These are phyloP conservation scores for Entonaema liquescens DNA, from an alignment of 495 filamentous ascomycete species.

Conservation along the genomic window DNA sequence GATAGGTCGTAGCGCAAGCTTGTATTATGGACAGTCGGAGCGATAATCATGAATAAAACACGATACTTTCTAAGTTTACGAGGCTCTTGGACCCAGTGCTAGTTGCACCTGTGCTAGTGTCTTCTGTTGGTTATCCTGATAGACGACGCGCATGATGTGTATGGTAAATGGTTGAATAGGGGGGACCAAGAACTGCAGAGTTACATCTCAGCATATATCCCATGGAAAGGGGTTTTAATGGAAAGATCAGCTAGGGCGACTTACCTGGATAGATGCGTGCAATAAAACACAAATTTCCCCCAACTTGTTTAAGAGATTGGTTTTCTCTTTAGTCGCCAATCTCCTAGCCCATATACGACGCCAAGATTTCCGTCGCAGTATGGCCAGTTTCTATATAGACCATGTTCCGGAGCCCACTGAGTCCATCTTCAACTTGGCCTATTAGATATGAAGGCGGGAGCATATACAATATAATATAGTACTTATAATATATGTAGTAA, in stretches of 20 bases:
- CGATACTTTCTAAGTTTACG: slow-evolving; percentile 3
- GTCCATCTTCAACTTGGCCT: too few relatives aligned
- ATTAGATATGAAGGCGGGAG: too few relatives aligned
- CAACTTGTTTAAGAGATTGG: too few relatives aligned
- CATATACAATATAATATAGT: too few relatives aligned
- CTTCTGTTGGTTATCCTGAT: background rate
- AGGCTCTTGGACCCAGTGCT: background rate
- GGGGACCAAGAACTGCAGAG: background rate
- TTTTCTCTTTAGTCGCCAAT: too few relatives aligned
- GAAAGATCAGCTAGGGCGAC: background rate
- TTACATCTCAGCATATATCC: background rate
- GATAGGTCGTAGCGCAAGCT: slow-evolving; percentile 8
- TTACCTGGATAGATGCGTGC: too few relatives aligned
- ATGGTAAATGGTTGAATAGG: background rate
- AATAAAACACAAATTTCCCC: too few relatives aligned
- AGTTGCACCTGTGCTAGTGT: background rate
- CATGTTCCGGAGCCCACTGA: too few relatives aligned
- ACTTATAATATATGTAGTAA: too few relatives aligned
- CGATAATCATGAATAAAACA: slow-evolving; percentile 17
- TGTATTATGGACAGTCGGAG: background rate
- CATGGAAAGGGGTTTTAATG: background rate
- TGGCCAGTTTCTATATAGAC: too few relatives aligned
- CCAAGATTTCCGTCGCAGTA: too few relatives aligned
- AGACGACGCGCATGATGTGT: background rate
- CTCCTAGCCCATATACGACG: too few relatives aligned